These are phyloP conservation scores for Erodium texanum DNA, from an alignment of 441 rosid genomes.

Conservation along the genomic window DNA sequence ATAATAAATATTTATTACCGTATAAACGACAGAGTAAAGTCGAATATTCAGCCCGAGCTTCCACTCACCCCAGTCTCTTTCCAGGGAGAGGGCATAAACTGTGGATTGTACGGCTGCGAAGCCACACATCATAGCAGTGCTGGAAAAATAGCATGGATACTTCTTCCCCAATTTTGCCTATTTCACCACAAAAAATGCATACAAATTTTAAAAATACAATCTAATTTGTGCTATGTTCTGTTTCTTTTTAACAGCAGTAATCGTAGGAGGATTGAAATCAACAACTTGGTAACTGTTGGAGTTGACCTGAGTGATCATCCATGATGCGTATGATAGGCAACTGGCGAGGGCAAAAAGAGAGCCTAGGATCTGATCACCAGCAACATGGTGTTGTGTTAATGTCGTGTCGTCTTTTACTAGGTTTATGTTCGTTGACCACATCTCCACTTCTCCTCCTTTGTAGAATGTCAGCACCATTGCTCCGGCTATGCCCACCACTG, in stretches of 20 bases:
- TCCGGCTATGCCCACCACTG: slow-evolving; percentile 23
- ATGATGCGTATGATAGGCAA: neutral
- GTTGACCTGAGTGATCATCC: neutral
- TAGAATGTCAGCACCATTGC: slow-evolving; percentile 32
- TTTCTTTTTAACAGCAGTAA: too few species aligned
- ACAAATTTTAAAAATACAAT: too few species aligned
- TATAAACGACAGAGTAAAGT: slow-evolving; percentile 14
- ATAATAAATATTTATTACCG: too few species aligned
- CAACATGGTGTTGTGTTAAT: neutral
- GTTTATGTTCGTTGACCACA: slow-evolving; percentile 39
- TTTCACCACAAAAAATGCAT: neutral
- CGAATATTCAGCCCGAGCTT: slow-evolving; percentile 25
- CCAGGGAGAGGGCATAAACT: slow-evolving; percentile 11
- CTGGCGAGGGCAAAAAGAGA: slow-evolving; percentile 29
- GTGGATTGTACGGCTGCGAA: slow-evolving; percentile 16
- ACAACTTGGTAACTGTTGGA: too few species aligned
- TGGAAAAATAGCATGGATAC: slow-evolving; percentile 35
- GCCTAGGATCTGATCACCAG: slow-evolving; percentile 19
- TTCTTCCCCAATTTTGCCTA: slow-evolving; percentile 33
- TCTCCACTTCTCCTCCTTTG: slow-evolving; percentile 24
- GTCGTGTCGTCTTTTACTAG: slow-evolving; percentile 19
- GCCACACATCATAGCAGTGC: slow-evolving; percentile 27
- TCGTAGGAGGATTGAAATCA: too few species aligned
- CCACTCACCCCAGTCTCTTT: slow-evolving; percentile 21
- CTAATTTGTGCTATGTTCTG: too few species aligned